Percentiles rank a stretch among this genome's conserved stretches.
Evolutionary conservation across 2,329 filamentous ascomycete genomes (phyloP).

Genomic region (Fusarium sp.): DNA sequence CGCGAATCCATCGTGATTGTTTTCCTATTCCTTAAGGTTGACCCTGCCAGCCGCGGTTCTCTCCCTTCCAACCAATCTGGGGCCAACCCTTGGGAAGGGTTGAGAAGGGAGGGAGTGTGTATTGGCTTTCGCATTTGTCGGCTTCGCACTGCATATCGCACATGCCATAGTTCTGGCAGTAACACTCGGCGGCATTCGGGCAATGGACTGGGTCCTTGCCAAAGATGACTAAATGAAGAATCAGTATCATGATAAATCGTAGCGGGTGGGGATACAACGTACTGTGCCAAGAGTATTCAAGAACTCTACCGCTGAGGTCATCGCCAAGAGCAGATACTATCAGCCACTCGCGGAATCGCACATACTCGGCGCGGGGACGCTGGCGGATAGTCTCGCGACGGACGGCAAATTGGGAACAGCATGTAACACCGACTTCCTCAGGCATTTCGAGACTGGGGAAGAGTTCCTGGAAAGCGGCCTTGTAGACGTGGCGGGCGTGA

Average conservation of each 20-base stretch:
- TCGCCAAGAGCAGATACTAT: slow-evolving; percentile 66
- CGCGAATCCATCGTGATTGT: slow-evolving; percentile 2
- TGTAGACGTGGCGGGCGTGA: slow-evolving; percentile 57
- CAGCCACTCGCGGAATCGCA: slow-evolving; percentile 69
- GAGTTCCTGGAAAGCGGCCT: slow-evolving; percentile 56
- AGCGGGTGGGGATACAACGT: slow-evolving; percentile 49
- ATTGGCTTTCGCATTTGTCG: slow-evolving; percentile 66
- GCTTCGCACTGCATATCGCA: slow-evolving; percentile 60
- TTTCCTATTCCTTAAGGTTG: slow-evolving; percentile 30
- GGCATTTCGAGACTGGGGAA: slow-evolving; percentile 59
- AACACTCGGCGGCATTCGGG: slow-evolving; percentile 69
- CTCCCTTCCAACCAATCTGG: slow-evolving; percentile 44
- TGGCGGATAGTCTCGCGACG: slow-evolving; percentile 62
- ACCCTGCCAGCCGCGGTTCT: slow-evolving; percentile 44
- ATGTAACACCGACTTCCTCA: slow-evolving; percentile 64
- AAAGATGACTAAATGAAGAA: slow-evolving; percentile 62
- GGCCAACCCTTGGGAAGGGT: slow-evolving; percentile 72
- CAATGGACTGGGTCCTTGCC: slow-evolving; percentile 69
- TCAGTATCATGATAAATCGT: slow-evolving; percentile 15
- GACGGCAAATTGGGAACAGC: slow-evolving; percentile 74
- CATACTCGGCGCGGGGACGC: slow-evolving; percentile 64
- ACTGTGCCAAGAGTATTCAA: slow-evolving; percentile 75
- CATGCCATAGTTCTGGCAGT: slow-evolving; percentile 73
- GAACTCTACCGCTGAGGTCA: slow-evolving; percentile 66
- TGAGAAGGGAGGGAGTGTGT: slow-evolving; percentile 67